Base-by-base conservation (phyloP, 257 asterid species). In the Solanum clarkiae region DNA sequence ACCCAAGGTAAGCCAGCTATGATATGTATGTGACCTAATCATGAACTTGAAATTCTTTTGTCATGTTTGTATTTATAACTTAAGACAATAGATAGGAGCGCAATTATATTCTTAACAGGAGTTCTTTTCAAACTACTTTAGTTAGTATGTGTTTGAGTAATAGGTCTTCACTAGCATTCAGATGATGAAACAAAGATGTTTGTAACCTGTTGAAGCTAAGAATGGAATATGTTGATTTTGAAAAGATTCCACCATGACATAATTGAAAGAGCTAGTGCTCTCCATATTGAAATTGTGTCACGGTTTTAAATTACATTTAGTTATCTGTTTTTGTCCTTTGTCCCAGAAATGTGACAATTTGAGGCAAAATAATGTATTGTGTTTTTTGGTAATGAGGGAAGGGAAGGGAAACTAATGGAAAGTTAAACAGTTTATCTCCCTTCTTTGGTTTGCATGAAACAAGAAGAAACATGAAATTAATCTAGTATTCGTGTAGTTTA, bases 1-100 rank as follows among this genome's bases (percentile, higher is more conserved):
- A 96, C 85, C 99, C 99, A 84, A 92, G 99, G 99, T 94, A 85
- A 84, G 57, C 36, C 51, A 53, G 32, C 40, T 74, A 51, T 53
- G 32, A 47, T 53, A 71, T 68, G 49, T 77, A 26, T 69, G 14
- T 36, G 85, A 60, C 82, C 7, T 4, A 71, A 24, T 60, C 80
- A 81, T 85, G 65, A 82, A 55, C n/a, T 53, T 56, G 80, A 69
- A 84, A 59, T 63, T 85, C 36, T 36, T 14, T 81, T 49, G 45
- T 69, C 69, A 82, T 22, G 13, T 59, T 72, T 74, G 86, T 80
- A 70, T 66, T 84, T 77, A 71, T 65, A 60, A 82, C 32, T 54
- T 79, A 55, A 44, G 55, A 55, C 20, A 71, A 42, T 44, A 71
- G 17, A 9, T 71, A 49, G 24, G 59, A 44, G 59, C 32, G 47